A percentile compares a stretch with the other conserved stretches of the same genome.
phyloP scores from a whole-genome alignment of 441 rosid species.

The Arabidopsis hybrid region DNA sequence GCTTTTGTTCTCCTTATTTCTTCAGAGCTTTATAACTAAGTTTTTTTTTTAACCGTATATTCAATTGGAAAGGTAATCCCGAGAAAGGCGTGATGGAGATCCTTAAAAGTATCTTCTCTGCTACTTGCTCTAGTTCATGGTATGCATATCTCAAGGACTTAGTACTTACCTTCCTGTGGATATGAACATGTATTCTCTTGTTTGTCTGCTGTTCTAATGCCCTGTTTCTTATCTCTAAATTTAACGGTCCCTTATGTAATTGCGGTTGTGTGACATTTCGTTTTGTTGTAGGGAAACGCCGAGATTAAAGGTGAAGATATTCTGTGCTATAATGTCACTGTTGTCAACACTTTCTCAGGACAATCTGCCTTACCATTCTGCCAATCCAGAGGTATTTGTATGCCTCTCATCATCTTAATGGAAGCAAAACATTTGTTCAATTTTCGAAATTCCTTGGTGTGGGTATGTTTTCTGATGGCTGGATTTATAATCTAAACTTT shows the following conservation, averaged over 20 bases:
- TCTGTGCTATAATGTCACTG: slow-evolving; percentile 63
- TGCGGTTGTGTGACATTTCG: slow-evolving; percentile 31
- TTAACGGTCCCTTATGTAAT: not conserved
- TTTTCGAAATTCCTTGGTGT: not conserved
- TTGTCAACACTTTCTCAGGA: slow-evolving; percentile 75
- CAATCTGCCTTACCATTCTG: slow-evolving; percentile 71
- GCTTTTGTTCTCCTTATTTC: not conserved
- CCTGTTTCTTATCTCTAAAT: not conserved
- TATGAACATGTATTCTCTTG: slow-evolving; percentile 13
- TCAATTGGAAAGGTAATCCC: slow-evolving; percentile 58
- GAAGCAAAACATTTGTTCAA: not conserved
- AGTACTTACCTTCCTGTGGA: slow-evolving; percentile 5
- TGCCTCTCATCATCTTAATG: slow-evolving; percentile 17
- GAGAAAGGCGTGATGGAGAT: slow-evolving; percentile 54
- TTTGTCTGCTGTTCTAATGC: not conserved
- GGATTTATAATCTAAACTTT: not conserved
- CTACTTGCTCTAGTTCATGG: slow-evolving; percentile 65
- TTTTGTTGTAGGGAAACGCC: slow-evolving; percentile 63
- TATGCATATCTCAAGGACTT: slow-evolving; percentile 42
- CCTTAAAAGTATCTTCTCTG: slow-evolving; percentile 61
- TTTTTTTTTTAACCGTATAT: not conserved
- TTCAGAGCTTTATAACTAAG: slow-evolving; percentile 21
- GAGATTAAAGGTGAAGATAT: slow-evolving; percentile 57
- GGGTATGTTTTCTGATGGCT: slow-evolving; percentile 20
- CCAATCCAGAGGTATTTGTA: slow-evolving; percentile 58